Base-by-base conservation (phyloP, 192 early-diverging fungal species). In the Oehlia diaphana region DNA sequence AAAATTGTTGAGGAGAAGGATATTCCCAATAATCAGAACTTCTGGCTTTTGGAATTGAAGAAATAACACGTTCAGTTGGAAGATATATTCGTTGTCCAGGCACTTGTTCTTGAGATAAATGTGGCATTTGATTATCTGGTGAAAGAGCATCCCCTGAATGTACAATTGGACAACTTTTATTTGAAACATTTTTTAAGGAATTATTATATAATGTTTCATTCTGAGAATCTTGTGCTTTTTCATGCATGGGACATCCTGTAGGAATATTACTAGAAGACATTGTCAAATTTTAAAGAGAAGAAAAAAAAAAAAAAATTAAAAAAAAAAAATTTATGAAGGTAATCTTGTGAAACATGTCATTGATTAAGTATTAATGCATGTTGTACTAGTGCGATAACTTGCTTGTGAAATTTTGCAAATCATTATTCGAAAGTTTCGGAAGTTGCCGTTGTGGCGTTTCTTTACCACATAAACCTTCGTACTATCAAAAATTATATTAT, bases 71-170 rank as follows among this genome's bases (percentile, higher is more conserved):
- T 0, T 95, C 91, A 0, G 92, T 96, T 1, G 96, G 92, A 9
- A 99, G 89, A 3, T 81, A 86, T 7, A 87, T 82, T n/a, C 73
- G 81, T 81, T 97, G 96, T 71, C 89, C 92, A 0, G 81, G 67
- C 37, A 93, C 88, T 58, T 87, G 90, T 26, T 81, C 74, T 79
- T 99, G 95, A 7, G 89, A 77, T 19, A 96, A 85, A 19, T 89
- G 80, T 3, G 97, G 97, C 90, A 99, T 98, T 89, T 94, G 95
- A 89, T 99, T 99, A 39, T 90, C 87, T 6, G 94, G 91, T 80
- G 95, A 95, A n/a, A 98, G 80, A 9, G 74, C 80, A 69, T 82
- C 85, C 7, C 84, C 83, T 4, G 77, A 78, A 61, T 78, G 77
- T 28, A 26, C 31, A 47, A 71, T 47, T 26, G 74, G 74, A 77